Evolutionary conservation across 1,139 yeast species (phyloP), one percentile per base, ranked within the genome.

Genomic region (Sporopachydermia cereana): DNA sequence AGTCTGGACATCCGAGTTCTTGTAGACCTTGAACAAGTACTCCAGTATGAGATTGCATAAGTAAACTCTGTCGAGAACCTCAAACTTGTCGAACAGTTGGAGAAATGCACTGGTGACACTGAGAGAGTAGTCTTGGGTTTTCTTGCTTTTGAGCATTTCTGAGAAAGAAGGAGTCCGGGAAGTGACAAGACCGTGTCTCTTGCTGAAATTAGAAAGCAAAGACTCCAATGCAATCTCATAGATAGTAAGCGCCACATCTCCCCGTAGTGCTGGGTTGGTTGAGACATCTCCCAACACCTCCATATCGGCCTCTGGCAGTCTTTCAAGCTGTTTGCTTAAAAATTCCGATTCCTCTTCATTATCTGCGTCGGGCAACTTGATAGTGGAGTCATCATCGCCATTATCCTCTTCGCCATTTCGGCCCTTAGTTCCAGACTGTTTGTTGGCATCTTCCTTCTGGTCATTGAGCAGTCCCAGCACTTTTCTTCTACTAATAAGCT

Each of bases 181-280:
- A 5, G 43, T 31, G 9, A 39, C 20, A 24, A 41, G 42, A 59
- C 48, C 43, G 14, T 34, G 42, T 41, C 39, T 24, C 16, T 46
- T 41, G 24, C 39, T 36, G 42, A 22, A 36, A 29, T 41, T 25
- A 43, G 66, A 64, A 47, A 65, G 54, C 41, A 81, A 57, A 3
- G 77, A 69, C 24, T 76, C 72, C 47, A 83, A 65, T 42, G 84
- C 80, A 41, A 84, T 72, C 59, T 88, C 96, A 57, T 76, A 88
- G 21, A 88, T 76, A 0, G 94, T 77, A 53, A 88, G 69, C 2
- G 93, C 93, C 46, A 89, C 78, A 58, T 88, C 96, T 48, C 97
- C 96, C 55, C 79, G 78, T 53, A 89, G 69, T 0, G 95, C 96
- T 5, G 96, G 96, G 57, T 88, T 89, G 23, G 86, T 77, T 45